Evolutionary conservation across 805 yeast species (phyloP), one percentile per base, ranked within the genome.

Genomic region (Jamesozyma rosinii): DNA sequence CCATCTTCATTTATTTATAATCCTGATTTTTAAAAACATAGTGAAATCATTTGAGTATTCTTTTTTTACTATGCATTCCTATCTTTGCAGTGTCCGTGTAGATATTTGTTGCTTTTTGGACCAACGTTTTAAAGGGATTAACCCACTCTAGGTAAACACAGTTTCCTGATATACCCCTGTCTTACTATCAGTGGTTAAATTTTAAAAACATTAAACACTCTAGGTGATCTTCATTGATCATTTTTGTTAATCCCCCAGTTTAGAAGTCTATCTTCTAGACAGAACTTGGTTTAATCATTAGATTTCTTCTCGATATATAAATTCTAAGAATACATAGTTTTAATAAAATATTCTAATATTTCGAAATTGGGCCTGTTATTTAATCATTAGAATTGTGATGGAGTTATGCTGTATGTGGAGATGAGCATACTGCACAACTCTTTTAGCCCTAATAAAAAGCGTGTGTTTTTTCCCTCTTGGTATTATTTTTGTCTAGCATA

Each of bases 131-230:
- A 15, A 34, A 20, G 20, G 13, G 37, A 41, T 48, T 50, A 52
- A 45, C 66, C 65, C 65, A 61, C 66, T 61, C 66, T 61, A 61
- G 66, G 66, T 61, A 57, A 54, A 49, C 62, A 55, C 62, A 61
- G 64, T 60, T 59, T 45, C 45, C 44, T 46, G 48, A 54, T 61
- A 59, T 61, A 60, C 66, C 66, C 58, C 66, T 61, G 64, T 58
- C 58, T 53, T 60, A 56, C 66, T 60, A 61, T 61, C 66, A 61
- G 66, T 61, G 65, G 66, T 57, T 46, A 61, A 61, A 61, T 43
- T 26, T 39, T 24, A 34, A 34, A 20, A 32, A 15, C 24, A 21
- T 5, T n/a, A 15, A 14, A 15, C 6, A 14, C 18, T 35, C 14
- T 35, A 24, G 11, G 29, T 24, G 29, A 24, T 24, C 29, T 24